Base-by-base conservation (phyloP, 345 rosid genomes). In the Gynandropsis gynandra region DNA sequence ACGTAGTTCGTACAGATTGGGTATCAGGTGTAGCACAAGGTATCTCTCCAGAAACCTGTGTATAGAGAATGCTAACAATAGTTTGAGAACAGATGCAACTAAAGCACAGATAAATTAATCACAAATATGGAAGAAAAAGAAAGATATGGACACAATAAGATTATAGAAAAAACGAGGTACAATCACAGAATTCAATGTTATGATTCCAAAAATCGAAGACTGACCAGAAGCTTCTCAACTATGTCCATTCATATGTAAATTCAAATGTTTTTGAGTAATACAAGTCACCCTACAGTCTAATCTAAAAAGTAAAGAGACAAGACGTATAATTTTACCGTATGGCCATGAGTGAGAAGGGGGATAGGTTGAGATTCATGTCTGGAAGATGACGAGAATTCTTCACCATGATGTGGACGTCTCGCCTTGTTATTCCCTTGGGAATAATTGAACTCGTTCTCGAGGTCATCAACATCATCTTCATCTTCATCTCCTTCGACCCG, bases 401-500 rank as follows among this genome's bases (percentile, higher is more conserved):
- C 97, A 62, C 88, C 84, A 67, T 79, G 89, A 81, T 81, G 89
- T 54, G 69, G 90, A 51, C 63, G 81, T 65, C 89, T 80, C 12
- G 78, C 69, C 65, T 77, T 74, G 72, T 66, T 74, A 60, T 46
- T 46, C 47, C 83, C 83, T 51, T 83, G 90, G 50, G 78, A 51
- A 75, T 88, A 85, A 64, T 72, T 74, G 61, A 93, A 85, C 76
- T 93, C 99, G 62, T 93, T 85, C 73, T 85, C 97, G 29, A 93
- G 63, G 74, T 93, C 97, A 73, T 93, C 96, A 62, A 85, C 82
- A 47, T 83, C 97, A 63, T 93, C 95, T 72, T 93, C 99, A 64
- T 93, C 99, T 44, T 88, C 99, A 58, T 93, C 99, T 41, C 97
- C 99, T 21, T 83, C 89, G 44, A 93, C 96, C 54, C 95, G 88